Evolutionary conservation across 2,329 filamentous ascomycete species (phyloP), one percentile per base, ranked within the genome.

Genomic region (Tympanopsis confertula): DNA sequence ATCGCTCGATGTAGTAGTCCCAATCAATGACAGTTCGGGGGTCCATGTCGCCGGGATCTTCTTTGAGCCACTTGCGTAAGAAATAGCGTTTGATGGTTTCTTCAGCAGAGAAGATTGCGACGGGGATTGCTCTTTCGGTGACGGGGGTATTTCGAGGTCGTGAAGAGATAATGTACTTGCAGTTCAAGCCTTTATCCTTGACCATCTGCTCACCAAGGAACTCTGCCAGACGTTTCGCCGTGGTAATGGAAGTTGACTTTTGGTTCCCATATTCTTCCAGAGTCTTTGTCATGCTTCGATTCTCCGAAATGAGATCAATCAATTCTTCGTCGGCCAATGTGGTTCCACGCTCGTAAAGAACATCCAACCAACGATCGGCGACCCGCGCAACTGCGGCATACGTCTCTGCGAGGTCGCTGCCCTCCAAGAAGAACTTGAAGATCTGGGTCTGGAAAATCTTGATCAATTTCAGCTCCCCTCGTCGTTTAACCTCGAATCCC

Each of bases 401-500:
- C 14, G 87, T 95, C 55, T 96, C 88, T 3, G 79, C 68, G 35
- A 98, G 69, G 0, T 87, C 94, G 3, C 75, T 73, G 5, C 91
- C 91, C 52, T 98, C 89, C 4, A 98, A 66, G 63, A 98, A 98
- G 62, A 98, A 96, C 55, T 94, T 95, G 79, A 98, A 98, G 47
- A 98, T 94, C 53, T 98, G 91, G 42, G 91, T 86, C 58, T 98
- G 91, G 58, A 98, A 98, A 54, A 96, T 98, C 62, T 98, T 98
- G 73, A 98, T 98, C 48, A 98, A 79, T 64, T 98, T 98, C 48
- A 98, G 66, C 63, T 98, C 91, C 68, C 91, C 91, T 74, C 91
- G 76, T 55, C 91, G 81, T 67, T 98, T 98, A 46, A 98, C 80
- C 53, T 98, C 91, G 53, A 98, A 98, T 4, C 91, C 91, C 54